These are phyloP conservation scores for Picochlorum sp. DNA, from an alignment of 139 green algal species.

Conservation along the genomic window DNA sequence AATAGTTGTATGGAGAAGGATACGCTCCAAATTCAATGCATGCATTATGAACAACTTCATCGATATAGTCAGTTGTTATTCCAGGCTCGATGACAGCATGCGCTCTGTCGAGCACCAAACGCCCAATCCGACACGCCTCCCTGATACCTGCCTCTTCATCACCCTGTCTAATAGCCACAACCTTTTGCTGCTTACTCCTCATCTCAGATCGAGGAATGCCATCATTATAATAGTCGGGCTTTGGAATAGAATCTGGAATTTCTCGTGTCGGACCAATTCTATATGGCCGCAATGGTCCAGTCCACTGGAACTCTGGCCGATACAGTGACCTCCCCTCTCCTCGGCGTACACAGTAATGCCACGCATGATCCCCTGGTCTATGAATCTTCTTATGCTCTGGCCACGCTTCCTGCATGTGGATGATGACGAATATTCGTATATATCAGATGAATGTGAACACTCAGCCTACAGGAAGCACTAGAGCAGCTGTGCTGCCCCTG, in stretches of 20 bases:
- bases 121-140: slow-evolving; percentile 54
- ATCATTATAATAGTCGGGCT: slow-evolving; percentile 54
- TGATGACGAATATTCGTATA: not conserved
- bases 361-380: slow-evolving; percentile 41
- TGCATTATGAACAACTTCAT: slow-evolving; percentile 74
- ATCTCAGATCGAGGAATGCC: slow-evolving; percentile 61
- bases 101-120: slow-evolving; percentile 75
- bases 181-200: slow-evolving; percentile 61
- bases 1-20: slow-evolving; percentile 89
- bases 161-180: slow-evolving; percentile 43
- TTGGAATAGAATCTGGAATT: slow-evolving; percentile 60
- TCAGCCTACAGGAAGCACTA: no score
- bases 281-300: slow-evolving; percentile 69
- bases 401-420: slow-evolving; percentile 58
- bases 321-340: slow-evolving; percentile 44
- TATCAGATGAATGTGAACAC: slow-evolving; percentile 20
- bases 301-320: slow-evolving; percentile 79
- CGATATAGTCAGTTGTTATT: slow-evolving; percentile 92
- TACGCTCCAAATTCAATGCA: slow-evolving; percentile 74
- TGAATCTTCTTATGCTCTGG: slow-evolving; percentile 72
- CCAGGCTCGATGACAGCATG: slow-evolving; percentile 58
- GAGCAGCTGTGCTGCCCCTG: no score
- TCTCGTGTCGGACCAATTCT: slow-evolving; percentile 58
- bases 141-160: slow-evolving; percentile 68
- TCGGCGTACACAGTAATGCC: slow-evolving; percentile 65